phyloP scores from a whole-genome alignment of 176 grass and related monocot species.

The Musa acuminata region DNA sequence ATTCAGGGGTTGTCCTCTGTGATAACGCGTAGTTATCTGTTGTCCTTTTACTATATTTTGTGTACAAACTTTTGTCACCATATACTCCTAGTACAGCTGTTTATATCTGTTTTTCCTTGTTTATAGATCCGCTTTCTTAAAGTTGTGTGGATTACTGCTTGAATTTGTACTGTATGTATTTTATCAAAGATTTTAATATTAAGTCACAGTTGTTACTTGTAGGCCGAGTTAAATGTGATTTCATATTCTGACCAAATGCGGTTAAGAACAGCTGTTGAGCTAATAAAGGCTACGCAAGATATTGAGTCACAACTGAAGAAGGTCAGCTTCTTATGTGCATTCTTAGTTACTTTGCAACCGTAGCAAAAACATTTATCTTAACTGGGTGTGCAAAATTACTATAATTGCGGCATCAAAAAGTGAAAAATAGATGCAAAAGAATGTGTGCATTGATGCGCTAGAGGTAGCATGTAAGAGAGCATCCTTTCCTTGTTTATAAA shows the following conservation, averaged over 20 bases:
- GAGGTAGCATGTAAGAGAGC: too few species aligned
- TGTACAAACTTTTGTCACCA: too few species aligned
- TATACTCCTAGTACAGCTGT: too few species aligned
- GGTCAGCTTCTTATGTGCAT: conserved; percentile 20
- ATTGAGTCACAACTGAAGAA: conserved; percentile 80
- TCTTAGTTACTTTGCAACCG: background rate
- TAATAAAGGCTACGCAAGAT: conserved; percentile 80
- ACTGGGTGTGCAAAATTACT: background rate
- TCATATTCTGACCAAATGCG: conserved; percentile 87
- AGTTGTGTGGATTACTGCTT: background rate
- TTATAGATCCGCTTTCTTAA: background rate
- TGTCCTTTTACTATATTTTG: too few species aligned
- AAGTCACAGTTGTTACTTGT: conserved; percentile 1
- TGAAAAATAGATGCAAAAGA: too few species aligned
- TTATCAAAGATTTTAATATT: background rate
- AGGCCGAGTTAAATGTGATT: conserved; percentile 86
- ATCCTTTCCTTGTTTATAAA: too few species aligned
- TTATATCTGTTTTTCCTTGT: background rate
- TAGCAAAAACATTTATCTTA: background rate
- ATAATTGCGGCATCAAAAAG: too few species aligned
- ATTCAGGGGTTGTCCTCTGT: too few species aligned
- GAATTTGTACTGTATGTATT: background rate
- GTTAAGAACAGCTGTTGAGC: conserved; percentile 82
- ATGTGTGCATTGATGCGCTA: too few species aligned
- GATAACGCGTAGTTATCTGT: too few species aligned